Evolutionary conservation across 1,139 yeast genomes (phyloP).

Genomic region (Saccharomyces hybrid): DNA sequence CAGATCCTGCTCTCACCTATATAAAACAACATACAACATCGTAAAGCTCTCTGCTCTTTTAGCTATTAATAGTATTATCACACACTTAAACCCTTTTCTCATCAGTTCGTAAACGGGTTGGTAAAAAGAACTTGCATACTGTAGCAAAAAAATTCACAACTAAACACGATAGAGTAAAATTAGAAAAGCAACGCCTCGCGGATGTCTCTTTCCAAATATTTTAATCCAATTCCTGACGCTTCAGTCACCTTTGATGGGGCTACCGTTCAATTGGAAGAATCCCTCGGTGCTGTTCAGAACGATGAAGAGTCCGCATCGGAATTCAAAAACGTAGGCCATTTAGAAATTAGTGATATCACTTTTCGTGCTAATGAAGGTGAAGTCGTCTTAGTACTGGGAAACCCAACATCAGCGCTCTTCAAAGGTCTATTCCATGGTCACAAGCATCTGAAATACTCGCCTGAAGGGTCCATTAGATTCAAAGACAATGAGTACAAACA

Average conservation of each 20-base stretch:
- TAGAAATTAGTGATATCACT: constrained; percentile 18
- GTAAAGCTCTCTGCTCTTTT: background rate
- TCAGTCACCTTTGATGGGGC: constrained; percentile 23
- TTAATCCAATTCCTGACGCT: constrained; percentile 21
- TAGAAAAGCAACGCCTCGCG: background rate
- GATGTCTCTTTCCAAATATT: constrained; percentile 23
- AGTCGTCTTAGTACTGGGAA: constrained; percentile 24
- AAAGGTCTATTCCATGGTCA: constrained; percentile 18
- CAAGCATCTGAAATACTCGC: constrained; percentile 30
- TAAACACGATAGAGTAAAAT: background rate
- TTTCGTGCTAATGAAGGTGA: constrained; percentile 28
- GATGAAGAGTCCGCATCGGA: constrained; percentile 1
- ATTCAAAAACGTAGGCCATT: constrained; percentile 1
- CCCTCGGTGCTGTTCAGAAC: constrained; percentile 5
- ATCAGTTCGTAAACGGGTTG: background rate
- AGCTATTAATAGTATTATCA: background rate
- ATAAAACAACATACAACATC: background rate
- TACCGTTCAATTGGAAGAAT: constrained; percentile 10
- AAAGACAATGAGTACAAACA: constrained; percentile 23
- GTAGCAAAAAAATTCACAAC: background rate
- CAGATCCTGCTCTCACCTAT: background rate
- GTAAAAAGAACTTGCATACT: background rate
- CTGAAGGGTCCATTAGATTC: constrained; percentile 24
- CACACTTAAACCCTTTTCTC: background rate
- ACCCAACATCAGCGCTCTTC: constrained; percentile 20